phyloP scores from a whole-genome alignment of 768 basidiomycete genomes.

The Leccinum sublutescens region DNA sequence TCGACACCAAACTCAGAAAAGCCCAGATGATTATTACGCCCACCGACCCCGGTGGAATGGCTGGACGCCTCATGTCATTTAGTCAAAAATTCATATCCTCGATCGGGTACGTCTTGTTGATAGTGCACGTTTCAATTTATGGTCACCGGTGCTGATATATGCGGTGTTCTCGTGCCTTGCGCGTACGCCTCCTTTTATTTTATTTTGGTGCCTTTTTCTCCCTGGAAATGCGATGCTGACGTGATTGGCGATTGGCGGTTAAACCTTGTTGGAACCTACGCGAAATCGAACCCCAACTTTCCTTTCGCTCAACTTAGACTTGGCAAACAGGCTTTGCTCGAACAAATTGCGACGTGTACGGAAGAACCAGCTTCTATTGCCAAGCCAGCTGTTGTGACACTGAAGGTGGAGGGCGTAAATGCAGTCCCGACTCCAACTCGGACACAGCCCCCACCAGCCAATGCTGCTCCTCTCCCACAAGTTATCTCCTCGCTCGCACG shows the following conservation, averaged over 20 bases:
- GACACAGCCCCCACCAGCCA: constrained; percentile 7
- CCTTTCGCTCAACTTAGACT: constrained; percentile 24
- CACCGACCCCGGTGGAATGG: constrained; percentile 36
- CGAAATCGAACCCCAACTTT: background rate
- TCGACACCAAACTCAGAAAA: constrained; percentile 26
- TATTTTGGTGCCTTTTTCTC: constrained; percentile 15
- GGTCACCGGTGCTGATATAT: constrained; percentile 27
- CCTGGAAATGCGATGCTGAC: constrained; percentile 21
- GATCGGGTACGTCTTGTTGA: constrained; percentile 41
- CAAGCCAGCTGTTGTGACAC: background rate
- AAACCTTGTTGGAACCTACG: constrained; percentile 21
- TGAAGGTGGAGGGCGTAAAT: constrained; percentile 1
- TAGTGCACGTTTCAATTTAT: constrained; percentile 15
- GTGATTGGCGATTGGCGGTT: constrained; percentile 24
- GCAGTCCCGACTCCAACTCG: background rate
- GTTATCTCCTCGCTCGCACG: background rate
- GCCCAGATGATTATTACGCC: constrained; percentile 8
- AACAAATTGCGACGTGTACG: constrained; percentile 3
- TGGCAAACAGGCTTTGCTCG: constrained; percentile 20
- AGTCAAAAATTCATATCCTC: constrained; percentile 45
- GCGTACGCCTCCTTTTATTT: constrained; percentile 9
- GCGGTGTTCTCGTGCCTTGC: constrained; percentile 22
- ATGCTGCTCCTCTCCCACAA: background rate
- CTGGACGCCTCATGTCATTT: constrained; percentile 49
- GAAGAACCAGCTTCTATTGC: background rate